These are phyloP conservation scores for Chlamydomonas incerta DNA, from an alignment of 139 green algal species.

Conservation along the genomic window DNA sequence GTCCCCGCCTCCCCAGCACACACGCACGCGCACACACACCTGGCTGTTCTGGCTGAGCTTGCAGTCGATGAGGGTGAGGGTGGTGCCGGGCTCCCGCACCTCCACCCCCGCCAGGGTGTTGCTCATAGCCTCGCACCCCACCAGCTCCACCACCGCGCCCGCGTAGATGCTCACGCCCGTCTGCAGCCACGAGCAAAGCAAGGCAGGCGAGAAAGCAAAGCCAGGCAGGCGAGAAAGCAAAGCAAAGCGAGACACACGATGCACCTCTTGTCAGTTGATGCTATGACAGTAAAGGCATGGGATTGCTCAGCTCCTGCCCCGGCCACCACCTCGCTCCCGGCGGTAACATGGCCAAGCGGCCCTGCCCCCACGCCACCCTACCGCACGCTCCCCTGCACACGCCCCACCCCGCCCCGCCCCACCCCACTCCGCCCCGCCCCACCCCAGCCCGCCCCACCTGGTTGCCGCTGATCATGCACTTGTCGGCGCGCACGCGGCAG, in stretches of 20 bases:
- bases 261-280: too few species aligned
- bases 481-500: background rate
- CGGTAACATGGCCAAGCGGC: too few species aligned
- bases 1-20: too few species aligned
- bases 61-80: background rate
- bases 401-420: background rate
- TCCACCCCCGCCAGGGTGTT: slow-evolving; percentile 9
- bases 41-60: background rate
- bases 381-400: background rate
- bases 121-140: background rate
- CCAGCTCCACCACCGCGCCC: background rate
- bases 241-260: too few species aligned
- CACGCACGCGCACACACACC: too few species aligned
- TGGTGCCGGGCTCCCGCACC: slow-evolving; percentile 3
- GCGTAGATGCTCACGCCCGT: slow-evolving; percentile 6
- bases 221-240: too few species aligned
- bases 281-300: too few species aligned
- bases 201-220: too few species aligned
- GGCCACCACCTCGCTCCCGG: too few species aligned
- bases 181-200: too few species aligned
- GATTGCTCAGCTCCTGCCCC: too few species aligned
- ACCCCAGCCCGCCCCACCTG: background rate
- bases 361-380: too few species aligned
- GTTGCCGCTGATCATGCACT: background rate
- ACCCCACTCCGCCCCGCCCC: background rate